These are phyloP conservation scores for Schizonepeta tenuifolia DNA, from an alignment of 257 asterid genomes.

Conservation along the genomic window DNA sequence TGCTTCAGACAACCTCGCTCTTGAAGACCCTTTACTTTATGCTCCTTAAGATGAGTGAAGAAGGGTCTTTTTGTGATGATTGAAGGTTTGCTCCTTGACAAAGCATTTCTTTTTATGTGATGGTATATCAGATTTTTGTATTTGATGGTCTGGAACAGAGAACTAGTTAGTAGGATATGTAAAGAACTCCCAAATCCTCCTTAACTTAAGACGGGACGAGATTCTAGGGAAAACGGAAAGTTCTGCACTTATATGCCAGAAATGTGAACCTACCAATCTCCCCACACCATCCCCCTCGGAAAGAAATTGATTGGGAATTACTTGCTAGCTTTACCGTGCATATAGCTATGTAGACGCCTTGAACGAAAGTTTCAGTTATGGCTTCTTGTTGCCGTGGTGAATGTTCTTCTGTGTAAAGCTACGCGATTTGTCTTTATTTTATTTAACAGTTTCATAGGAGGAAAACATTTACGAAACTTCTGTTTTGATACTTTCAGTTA, in stretches of 20 bases:
- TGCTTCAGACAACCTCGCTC: conserved; percentile 71
- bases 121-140: background rate
- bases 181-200: background rate
- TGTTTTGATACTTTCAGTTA: too few relatives aligned
- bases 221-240: too few relatives aligned
- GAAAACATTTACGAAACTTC: background rate
- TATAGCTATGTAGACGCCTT: background rate
- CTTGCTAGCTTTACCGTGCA: background rate
- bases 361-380: background rate
- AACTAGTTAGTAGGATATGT: background rate
- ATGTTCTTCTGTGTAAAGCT: background rate
- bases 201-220: too few relatives aligned
- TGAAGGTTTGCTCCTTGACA: background rate
- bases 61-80: conserved; percentile 74
- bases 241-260: background rate
- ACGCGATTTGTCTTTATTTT: background rate
- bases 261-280: too few relatives aligned
- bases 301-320: background rate
- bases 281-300: too few relatives aligned
- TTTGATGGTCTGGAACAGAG: conserved; percentile 16
- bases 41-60: conserved; percentile 84
- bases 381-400: background rate
- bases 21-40: conserved; percentile 65
- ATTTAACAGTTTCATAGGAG: too few relatives aligned
- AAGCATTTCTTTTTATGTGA: background rate